A percentile compares a stretch with the other conserved stretches of the same genome.
These are phyloP conservation scores for Immersiporthe knoxdaviesiana DNA, from an alignment of 2,329 filamentous ascomycete species.

Conservation along the genomic window DNA sequence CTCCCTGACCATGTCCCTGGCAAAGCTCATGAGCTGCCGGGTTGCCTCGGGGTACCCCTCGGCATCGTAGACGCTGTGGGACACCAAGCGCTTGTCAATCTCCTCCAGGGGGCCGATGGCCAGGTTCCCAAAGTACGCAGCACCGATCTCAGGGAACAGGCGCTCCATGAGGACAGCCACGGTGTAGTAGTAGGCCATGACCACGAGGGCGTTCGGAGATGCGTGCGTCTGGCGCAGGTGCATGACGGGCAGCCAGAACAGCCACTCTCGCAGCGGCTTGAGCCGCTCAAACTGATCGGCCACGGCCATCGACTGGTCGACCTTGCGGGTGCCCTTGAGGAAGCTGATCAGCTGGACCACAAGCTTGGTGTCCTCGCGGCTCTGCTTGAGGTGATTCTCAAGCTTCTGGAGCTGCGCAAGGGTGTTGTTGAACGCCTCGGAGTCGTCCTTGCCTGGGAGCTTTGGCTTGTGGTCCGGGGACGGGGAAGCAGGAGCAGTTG, in stretches of 20 bases:
- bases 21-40: conserved; percentile 71
- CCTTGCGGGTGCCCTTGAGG: conserved; percentile 71
- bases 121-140: conserved; percentile 83
- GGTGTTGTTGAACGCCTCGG: conserved; percentile 68
- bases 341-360: conserved; percentile 73
- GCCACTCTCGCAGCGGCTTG: conserved; percentile 85
- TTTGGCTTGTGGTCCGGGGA: conserved; percentile 63
- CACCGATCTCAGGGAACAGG: conserved; percentile 87
- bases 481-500: conserved; percentile 66
- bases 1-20: conserved; percentile 68
- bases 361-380: conserved; percentile 69
- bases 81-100: conserved; percentile 75
- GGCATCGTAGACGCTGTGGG: conserved; percentile 64
- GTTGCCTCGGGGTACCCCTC: conserved; percentile 56
- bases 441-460: conserved; percentile 69
- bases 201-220: conserved; percentile 77
- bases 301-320: conserved; percentile 70
- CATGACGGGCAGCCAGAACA: conserved; percentile 92
- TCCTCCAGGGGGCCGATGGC: conserved; percentile 82
- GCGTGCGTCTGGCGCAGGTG: conserved; percentile 77
- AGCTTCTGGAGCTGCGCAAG: conserved; percentile 70
- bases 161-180: conserved; percentile 86
- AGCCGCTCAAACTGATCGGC: conserved; percentile 89
- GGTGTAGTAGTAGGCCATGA: conserved; percentile 90
- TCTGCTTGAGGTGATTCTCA: conserved; percentile 68